These are phyloP conservation scores for Botrytis pseudocinerea DNA, from an alignment of 2,329 filamentous ascomycete genomes.

Conservation along the genomic window DNA sequence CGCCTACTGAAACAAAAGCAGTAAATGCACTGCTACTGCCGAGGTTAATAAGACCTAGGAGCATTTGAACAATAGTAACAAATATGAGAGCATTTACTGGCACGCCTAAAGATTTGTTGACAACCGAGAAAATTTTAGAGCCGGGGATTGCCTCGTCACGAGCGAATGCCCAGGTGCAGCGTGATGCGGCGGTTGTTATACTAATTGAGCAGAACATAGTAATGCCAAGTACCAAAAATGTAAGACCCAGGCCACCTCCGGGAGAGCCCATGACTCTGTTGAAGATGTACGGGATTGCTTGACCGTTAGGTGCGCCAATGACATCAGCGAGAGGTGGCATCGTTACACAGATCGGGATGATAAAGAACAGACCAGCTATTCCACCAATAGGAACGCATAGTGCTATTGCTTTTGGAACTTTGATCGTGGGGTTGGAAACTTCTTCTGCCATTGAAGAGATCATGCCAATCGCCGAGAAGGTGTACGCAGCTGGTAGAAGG, in stretches of 20 bases:
- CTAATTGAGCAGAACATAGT: constrained; percentile 55
- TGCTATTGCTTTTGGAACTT: constrained; percentile 50
- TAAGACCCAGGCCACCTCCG: constrained; percentile 49
- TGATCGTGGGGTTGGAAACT: constrained; percentile 52
- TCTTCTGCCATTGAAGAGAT: constrained; percentile 64
- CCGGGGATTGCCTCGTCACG: constrained; percentile 67
- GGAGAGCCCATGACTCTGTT: constrained; percentile 50
- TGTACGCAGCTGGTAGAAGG: constrained; percentile 58
- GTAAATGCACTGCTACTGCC: constrained; percentile 69
- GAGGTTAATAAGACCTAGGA: constrained; percentile 70
- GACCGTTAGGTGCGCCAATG: constrained; percentile 47
- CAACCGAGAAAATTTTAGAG: constrained; percentile 58
- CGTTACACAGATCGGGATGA: constrained; percentile 52
- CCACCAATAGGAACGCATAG: constrained; percentile 52
- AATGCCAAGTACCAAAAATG: constrained; percentile 52
- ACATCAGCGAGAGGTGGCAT: constrained; percentile 50
- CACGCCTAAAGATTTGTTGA: constrained; percentile 61
- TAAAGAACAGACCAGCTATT: constrained; percentile 52
- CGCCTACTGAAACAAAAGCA: constrained; percentile 68
- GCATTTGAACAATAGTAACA: constrained; percentile 59
- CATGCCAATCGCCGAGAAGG: constrained; percentile 62
- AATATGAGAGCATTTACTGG: constrained; percentile 66
- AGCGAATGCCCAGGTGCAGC: constrained; percentile 69
- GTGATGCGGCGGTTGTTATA: constrained; percentile 53
- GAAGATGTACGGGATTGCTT: constrained; percentile 54